These are phyloP conservation scores for Dothideomycetes sp. DNA, from an alignment of 2,329 filamentous ascomycete genomes.

Conservation along the genomic window DNA sequence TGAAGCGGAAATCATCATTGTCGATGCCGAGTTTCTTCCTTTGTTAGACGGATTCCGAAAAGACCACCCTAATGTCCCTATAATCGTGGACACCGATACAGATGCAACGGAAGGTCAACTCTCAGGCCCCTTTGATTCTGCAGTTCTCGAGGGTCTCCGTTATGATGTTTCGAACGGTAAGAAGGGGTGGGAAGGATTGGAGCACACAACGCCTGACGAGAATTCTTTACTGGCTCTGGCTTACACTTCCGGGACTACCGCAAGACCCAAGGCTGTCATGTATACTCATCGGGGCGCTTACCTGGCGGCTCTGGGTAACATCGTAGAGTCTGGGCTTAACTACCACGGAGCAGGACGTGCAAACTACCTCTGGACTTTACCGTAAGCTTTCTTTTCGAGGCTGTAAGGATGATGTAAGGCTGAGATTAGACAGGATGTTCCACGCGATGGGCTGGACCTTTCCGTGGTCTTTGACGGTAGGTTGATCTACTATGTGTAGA, in stretches of 20 bases:
- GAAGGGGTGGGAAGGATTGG: constrained; percentile 68
- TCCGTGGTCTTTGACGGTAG: constrained; percentile 64
- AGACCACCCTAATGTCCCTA: constrained; percentile 52
- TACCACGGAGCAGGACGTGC: constrained; percentile 43
- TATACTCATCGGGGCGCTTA: constrained; percentile 86
- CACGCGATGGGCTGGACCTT: constrained; percentile 48
- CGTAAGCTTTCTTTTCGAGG: constrained; percentile 27
- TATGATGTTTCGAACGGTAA: constrained; percentile 58
- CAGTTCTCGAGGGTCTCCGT: constrained; percentile 68
- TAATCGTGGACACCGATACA: constrained; percentile 78
- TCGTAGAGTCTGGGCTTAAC: constrained; percentile 83
- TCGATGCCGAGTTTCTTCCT: constrained; percentile 67
- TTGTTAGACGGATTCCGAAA: constrained; percentile 60
- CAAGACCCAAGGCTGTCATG: constrained; percentile 82
- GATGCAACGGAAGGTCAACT: constrained; percentile 66
- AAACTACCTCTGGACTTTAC: constrained; percentile 80
- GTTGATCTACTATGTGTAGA: too few relatives aligned
- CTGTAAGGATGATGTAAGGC: too few relatives aligned
- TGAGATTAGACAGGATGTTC: constrained; percentile 51
- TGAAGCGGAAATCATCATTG: constrained; percentile 79
- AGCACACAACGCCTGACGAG: constrained; percentile 62
- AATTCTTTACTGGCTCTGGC: constrained; percentile 77
- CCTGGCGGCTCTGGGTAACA: constrained; percentile 71
- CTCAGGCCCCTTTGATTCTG: constrained; percentile 72
- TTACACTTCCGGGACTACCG: constrained; percentile 91